Conservation (phyloP, 306 rosid genomes). For the Comarum palustre region DNA sequence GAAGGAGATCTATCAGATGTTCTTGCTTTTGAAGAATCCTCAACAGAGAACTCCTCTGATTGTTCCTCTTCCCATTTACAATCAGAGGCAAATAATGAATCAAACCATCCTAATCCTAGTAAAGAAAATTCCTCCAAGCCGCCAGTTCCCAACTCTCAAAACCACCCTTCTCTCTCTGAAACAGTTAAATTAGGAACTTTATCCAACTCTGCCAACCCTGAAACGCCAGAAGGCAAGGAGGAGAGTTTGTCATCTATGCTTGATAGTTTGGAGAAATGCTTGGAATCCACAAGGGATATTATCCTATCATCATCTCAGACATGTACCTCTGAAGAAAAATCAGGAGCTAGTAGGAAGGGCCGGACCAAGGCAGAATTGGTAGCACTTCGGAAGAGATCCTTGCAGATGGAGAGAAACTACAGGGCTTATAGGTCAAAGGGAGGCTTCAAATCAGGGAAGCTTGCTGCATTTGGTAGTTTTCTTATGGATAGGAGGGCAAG, state of each 20-base stretch:
- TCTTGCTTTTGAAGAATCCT: constrained; percentile 23
- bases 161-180: constrained; percentile 29
- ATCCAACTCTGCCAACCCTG: background rate
- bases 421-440: constrained; percentile 48
- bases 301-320: constrained; percentile 8
- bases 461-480: constrained; percentile 36
- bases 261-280: constrained; percentile 29
- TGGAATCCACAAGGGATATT: constrained; percentile 15
- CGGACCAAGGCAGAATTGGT: constrained; percentile 42
- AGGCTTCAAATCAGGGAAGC: constrained; percentile 38
- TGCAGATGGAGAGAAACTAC: constrained; percentile 43
- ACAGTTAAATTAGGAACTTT: constrained; percentile 31
- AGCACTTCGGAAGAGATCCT: constrained; percentile 46
- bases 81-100: constrained; percentile 21
- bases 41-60: constrained; percentile 21
- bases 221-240: constrained; percentile 7
- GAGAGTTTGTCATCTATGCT: constrained; percentile 21
- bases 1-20: constrained; percentile 32
- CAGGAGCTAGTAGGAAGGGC: constrained; percentile 35
- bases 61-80: constrained; percentile 26
- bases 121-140: constrained; percentile 10
- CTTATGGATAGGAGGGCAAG: constrained; percentile 44
- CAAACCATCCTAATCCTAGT: constrained; percentile 13
- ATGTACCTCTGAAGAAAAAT: constrained; percentile 38
- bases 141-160: background rate